Evolutionary conservation across 768 basidiomycete genomes (phyloP).

Genomic region (Xerocomellus amylosporus): DNA sequence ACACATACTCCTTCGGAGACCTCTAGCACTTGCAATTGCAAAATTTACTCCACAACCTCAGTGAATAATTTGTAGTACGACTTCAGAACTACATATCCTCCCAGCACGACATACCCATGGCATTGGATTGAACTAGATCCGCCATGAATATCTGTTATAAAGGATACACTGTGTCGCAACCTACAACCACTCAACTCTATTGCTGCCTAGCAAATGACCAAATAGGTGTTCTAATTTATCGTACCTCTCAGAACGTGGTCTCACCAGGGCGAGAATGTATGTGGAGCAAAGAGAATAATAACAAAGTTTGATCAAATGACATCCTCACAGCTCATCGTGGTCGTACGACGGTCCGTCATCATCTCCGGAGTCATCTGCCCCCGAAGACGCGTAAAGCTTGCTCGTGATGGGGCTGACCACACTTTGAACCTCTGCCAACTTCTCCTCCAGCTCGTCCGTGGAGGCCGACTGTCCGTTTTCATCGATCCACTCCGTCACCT

Average conservation of each 20-base stretch:
- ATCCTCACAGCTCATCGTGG: conserved; percentile 52
- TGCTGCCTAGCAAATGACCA: not conserved
- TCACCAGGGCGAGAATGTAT: not conserved
- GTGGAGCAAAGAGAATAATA: conserved; percentile 7
- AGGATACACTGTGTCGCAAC: no score
- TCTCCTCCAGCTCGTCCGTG: conserved; percentile 90
- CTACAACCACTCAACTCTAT: not conserved
- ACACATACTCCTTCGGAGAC: no score
- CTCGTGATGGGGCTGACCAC: conserved; percentile 82
- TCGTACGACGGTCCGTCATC: conserved; percentile 44
- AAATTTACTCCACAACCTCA: no score
- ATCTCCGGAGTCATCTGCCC: conserved; percentile 34
- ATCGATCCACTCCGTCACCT: conserved; percentile 90
- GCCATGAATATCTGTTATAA: no score
- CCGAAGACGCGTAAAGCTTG: conserved; percentile 63
- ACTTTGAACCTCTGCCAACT: conserved; percentile 71
- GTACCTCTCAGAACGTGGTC: not conserved
- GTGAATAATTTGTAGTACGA: no score
- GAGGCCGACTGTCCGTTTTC: conserved; percentile 71
- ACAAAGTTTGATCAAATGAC: conserved; percentile 4
- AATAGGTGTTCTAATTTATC: conserved; percentile 19
- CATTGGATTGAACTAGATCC: no score
- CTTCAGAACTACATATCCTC: no score
- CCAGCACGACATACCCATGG: no score
- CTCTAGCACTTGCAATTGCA: no score